A percentile compares a stretch with the other conserved stretches of the same genome.
These are phyloP conservation scores for Aspergillus heteromorphus DNA, from an alignment of 495 filamentous ascomycete genomes.

Conservation along the genomic window DNA sequence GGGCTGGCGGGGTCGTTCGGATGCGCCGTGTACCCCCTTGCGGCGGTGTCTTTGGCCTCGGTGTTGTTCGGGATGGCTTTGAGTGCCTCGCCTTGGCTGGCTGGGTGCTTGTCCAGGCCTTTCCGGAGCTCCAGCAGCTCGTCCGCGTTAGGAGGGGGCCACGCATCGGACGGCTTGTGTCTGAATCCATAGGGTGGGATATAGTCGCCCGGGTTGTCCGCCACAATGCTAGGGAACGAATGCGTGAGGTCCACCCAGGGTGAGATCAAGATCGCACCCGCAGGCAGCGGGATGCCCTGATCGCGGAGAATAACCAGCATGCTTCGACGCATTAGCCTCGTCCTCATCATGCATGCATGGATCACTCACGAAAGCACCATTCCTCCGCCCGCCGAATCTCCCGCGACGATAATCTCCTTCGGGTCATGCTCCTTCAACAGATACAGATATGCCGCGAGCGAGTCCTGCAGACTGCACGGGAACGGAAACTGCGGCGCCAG, in stretches of 20 bases:
- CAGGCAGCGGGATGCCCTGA: conserved; percentile 72
- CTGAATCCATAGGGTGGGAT: conserved; percentile 83
- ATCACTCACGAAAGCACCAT: conserved; percentile 64
- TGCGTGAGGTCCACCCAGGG: conserved; percentile 94
- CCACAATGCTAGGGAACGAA: conserved; percentile 82
- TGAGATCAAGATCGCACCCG: conserved; percentile 83
- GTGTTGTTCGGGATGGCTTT: conserved; percentile 9
- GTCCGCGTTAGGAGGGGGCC: conserved; percentile 85
- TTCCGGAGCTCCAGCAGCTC: conserved; percentile 49
- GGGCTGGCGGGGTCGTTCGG: conserved; percentile 13
- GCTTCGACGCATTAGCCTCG: conserved; percentile 28
- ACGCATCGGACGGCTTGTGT: conserved; percentile 73
- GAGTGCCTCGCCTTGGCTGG: conserved; percentile 20
- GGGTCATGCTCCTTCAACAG: conserved; percentile 69
- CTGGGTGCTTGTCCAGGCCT: conserved; percentile 29
- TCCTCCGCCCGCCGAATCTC: conserved; percentile 87
- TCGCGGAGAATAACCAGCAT: conserved; percentile 79
- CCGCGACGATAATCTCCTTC: conserved; percentile 73
- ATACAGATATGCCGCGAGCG: conserved; percentile 78
- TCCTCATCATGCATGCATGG: neutral
- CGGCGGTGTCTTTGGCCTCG: conserved; percentile 28
- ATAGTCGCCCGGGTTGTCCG: conserved; percentile 71
- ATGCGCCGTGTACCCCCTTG: conserved; percentile 38
- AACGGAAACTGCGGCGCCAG: conserved; percentile 93
- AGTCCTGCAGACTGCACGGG: conserved; percentile 85